Evolutionary conservation across 352 stramenopile genomes (phyloP).

Genomic region (Phytophthora sp.): DNA sequence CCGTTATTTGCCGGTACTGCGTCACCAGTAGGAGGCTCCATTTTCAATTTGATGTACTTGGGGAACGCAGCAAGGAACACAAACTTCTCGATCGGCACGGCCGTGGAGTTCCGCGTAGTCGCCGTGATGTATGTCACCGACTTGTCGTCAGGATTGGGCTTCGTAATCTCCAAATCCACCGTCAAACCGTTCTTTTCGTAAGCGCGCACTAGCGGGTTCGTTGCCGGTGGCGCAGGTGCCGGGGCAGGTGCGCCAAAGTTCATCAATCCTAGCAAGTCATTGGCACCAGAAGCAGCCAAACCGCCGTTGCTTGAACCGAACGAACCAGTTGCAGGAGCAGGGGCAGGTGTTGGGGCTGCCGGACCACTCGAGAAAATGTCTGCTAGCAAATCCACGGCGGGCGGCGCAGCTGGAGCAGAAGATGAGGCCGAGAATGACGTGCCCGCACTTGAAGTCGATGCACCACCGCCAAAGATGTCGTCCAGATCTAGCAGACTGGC

Average conservation of each 20-base stretch:
- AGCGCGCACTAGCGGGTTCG: constrained; percentile 79
- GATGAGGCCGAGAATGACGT: constrained; percentile 31
- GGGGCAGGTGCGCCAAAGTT: constrained; percentile 63
- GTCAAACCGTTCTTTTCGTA: constrained; percentile 97
- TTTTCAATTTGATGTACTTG: constrained; percentile 98
- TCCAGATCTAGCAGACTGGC: constrained; percentile 94
- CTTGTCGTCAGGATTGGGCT: constrained; percentile 93
- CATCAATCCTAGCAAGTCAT: constrained; percentile 76
- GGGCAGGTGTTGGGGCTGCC: constrained; percentile 35
- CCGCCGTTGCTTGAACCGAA: constrained; percentile 27
- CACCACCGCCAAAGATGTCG: constrained; percentile 93
- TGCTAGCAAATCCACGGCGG: constrained; percentile 91
- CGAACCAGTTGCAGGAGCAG: constrained; percentile 26
- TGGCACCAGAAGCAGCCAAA: constrained; percentile 24
- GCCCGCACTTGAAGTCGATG: constrained; percentile 31
- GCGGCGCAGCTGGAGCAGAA: constrained; percentile 34
- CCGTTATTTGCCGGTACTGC: constrained; percentile 86
- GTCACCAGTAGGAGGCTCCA: constrained; percentile 95
- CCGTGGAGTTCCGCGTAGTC: constrained; percentile 93
- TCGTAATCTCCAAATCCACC: constrained; percentile 91
- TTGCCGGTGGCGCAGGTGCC: constrained; percentile 33
- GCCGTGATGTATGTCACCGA: constrained; percentile 93
- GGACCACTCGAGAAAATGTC: constrained; percentile 92
- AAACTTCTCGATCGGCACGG: constrained; percentile 90
- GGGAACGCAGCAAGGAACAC: constrained; percentile 96